Evolutionary conservation across 139 green algal species (phyloP), one percentile per base, ranked within the genome.

Genomic region (Zygnema circumcarinatum): DNA sequence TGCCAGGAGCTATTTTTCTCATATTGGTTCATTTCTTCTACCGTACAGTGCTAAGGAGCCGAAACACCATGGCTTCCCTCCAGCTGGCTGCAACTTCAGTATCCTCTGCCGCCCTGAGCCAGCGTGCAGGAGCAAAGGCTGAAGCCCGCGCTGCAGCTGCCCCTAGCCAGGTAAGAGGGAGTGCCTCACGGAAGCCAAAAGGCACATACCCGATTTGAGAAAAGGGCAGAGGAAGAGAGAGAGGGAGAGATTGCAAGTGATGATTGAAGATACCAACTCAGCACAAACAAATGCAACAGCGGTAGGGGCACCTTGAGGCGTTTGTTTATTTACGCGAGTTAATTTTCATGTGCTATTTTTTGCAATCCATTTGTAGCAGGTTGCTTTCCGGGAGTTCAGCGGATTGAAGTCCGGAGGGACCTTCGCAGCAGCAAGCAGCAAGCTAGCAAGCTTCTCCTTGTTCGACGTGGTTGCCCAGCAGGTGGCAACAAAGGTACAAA

Each of bases 391-490:
- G 11, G 69, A 78, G 11, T 78, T 78, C 36, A 42, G 7, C 11
- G 69, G 69, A 40, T 42, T 78, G 35, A 78, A 78, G 69, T 78
- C 69, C 16, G 35, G 7, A 11, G 35, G 7, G 11, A 78, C 35
- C 16, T 42, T 78, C 35, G 3, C 36, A 3, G 69, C 69, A 53
- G 69, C 69, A 53, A 78, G 69, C 36, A 78, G 16, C 7, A 40
- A 78, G 69, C 35, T 29, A 11, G 11, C 7, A 3, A 42, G 69
- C 69, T 53, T 16, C 16, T 36, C 69, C 36, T 11, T 78, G 3
- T 78, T 78, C 11, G 69, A 78, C 16, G 69, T 78, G 7, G 69
- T 78, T 11, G 69, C 69, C 11, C 16, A 3, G 7, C 69, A 78
- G 16, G 69, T 42, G 69, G 36, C 69, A 3, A 78, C 69, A 3